phyloP scores from a whole-genome alignment of 352 stramenopile genomes.

The Globisporangium ultimum region DNA sequence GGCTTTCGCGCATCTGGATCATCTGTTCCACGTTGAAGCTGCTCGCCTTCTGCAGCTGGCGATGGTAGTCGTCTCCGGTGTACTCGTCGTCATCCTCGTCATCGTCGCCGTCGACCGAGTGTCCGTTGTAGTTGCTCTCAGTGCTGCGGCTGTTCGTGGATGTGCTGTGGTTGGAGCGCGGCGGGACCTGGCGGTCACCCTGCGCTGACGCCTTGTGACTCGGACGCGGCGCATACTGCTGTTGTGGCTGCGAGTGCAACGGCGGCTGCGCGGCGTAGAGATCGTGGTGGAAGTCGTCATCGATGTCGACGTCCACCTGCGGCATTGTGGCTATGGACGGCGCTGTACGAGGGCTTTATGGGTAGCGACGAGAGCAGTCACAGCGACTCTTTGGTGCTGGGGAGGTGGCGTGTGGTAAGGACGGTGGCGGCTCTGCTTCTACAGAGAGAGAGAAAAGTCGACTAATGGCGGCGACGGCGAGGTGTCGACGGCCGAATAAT shows the following conservation, averaged over 20 bases:
- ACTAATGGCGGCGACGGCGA: too few relatives aligned
- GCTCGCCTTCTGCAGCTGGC: conserved; percentile 26
- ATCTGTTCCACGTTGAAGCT: conserved; percentile 69
- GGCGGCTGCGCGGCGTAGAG: neutral
- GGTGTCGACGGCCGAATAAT: too few relatives aligned
- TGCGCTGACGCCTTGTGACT: conserved; percentile 7
- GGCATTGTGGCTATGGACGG: conserved; percentile 20
- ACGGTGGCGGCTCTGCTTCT: too few relatives aligned
- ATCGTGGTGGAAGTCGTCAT: conserved; percentile 20
- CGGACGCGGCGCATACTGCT: conserved; percentile 7
- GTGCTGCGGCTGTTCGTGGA: conserved; percentile 16
- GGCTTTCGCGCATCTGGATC: conserved; percentile 47
- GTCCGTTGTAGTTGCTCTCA: conserved; percentile 24
- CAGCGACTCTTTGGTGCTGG: too few relatives aligned
- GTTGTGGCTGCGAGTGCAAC: conserved; percentile 1
- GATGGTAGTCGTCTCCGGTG: conserved; percentile 20
- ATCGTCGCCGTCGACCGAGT: conserved; percentile 27
- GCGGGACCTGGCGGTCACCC: conserved; percentile 12
- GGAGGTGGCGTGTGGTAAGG: too few relatives aligned
- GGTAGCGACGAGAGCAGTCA: too few relatives aligned
- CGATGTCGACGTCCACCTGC: conserved; percentile 37
- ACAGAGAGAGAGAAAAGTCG: too few relatives aligned
- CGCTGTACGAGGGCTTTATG: too few relatives aligned
- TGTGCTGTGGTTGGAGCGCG: conserved; percentile 9
- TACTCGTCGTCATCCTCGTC: conserved; percentile 13